Evolutionary conservation across 495 filamentous ascomycete genomes (phyloP).

Genomic region (Aspergillus leporis): DNA sequence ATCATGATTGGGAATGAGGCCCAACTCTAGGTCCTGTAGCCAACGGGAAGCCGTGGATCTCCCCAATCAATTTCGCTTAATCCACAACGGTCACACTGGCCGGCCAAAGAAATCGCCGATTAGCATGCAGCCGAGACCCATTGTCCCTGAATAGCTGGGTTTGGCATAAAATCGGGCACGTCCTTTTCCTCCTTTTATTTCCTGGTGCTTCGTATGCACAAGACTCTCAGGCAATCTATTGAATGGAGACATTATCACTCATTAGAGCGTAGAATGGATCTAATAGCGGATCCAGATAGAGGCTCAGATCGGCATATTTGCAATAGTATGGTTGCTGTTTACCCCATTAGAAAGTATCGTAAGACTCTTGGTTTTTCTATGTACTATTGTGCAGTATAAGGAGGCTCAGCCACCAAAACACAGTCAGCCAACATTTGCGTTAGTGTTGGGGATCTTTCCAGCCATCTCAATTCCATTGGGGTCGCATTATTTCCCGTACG

Average conservation of each 20-base stretch:
- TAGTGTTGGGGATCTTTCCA: constrained; percentile 11
- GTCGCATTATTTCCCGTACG: neutral
- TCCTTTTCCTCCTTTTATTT: constrained; percentile 1
- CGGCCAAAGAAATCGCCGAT: constrained; percentile 22
- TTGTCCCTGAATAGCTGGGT: constrained; percentile 14
- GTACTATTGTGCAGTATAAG: neutral
- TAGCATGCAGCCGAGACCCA: constrained; percentile 22
- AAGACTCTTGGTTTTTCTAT: neutral
- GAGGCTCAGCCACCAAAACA: constrained; percentile 12
- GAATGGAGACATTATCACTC: neutral
- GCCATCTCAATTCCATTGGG: constrained; percentile 15
- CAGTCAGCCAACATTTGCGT: constrained; percentile 6
- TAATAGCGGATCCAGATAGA: constrained; percentile 3
- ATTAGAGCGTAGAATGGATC: neutral
- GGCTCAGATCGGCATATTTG: neutral
- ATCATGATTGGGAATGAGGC: constrained; percentile 10
- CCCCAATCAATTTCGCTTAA: constrained; percentile 41
- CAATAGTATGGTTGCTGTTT: neutral
- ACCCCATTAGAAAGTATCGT: constrained; percentile 4
- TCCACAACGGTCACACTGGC: constrained; percentile 27
- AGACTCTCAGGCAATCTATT: neutral
- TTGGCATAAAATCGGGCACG: neutral
- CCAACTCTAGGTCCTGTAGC: constrained; percentile 25
- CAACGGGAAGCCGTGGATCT: constrained; percentile 33
- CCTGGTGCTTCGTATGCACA: neutral